Evolutionary conservation across 148 eudicot species (phyloP).

Genomic region (Spergularia bocconei): DNA sequence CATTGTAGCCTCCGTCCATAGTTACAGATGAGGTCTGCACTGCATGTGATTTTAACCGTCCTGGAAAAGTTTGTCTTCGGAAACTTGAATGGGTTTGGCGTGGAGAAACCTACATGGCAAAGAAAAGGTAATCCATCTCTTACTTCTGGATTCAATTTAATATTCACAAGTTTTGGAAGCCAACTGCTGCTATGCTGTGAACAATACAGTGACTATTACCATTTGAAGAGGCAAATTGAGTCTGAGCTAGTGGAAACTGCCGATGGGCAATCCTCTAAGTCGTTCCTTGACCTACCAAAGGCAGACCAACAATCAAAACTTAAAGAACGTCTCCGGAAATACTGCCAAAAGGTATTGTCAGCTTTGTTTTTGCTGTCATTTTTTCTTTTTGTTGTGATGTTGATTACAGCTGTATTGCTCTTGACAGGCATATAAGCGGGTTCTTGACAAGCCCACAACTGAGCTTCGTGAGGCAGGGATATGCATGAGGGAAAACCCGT

Average conservation of each 20-base stretch:
- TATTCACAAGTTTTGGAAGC: constrained; percentile 8
- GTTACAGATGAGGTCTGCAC: constrained; percentile 97
- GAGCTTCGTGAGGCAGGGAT: constrained; percentile 96
- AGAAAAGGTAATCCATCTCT: constrained; percentile 64
- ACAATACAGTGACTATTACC: constrained; percentile 78
- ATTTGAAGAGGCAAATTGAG: constrained; percentile 95
- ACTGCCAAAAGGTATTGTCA: constrained; percentile 81
- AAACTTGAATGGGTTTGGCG: constrained; percentile 99
- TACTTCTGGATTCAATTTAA: constrained; percentile 18
- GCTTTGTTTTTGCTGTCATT: constrained; percentile 6
- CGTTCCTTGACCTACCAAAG: constrained; percentile 90
- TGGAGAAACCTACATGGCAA: constrained; percentile 92
- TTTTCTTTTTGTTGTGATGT: constrained; percentile 1
- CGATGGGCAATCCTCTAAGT: constrained; percentile 58
- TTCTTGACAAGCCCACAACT: constrained; percentile 82
- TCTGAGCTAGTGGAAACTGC: constrained; percentile 66
- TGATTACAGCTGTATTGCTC: constrained; percentile 4
- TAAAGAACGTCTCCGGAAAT: constrained; percentile 85
- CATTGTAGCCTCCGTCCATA: constrained; percentile 86
- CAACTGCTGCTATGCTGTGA: constrained; percentile 17
- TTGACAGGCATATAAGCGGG: constrained; percentile 84
- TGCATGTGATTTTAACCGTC: constrained; percentile 98
- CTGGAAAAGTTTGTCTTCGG: constrained; percentile 93
- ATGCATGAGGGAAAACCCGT: constrained; percentile 98
- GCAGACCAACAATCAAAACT: constrained; percentile 82